Conservation (phyloP, 495 filamentous ascomycete species). For the Pyronema domesticum region DNA sequence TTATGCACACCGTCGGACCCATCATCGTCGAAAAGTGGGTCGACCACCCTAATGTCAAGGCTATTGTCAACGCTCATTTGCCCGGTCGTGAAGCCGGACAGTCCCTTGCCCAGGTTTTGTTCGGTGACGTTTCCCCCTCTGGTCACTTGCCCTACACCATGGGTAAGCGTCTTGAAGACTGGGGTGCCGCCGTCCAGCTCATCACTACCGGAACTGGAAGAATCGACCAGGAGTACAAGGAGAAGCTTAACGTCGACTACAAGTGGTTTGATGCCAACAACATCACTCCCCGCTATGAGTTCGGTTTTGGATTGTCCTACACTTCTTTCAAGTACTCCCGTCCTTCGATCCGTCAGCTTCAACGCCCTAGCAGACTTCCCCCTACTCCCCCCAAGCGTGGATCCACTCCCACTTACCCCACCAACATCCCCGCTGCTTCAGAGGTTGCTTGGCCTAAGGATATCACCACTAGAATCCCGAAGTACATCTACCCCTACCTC, state of each 20-base stretch:
- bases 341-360: conserved; percentile 26
- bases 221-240: conserved; percentile 44
- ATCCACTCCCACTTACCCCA: conserved; percentile 37
- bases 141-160: conserved; percentile 59
- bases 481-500: conserved; percentile 62
- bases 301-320: conserved; percentile 56
- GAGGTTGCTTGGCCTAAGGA: conserved; percentile 45
- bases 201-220: conserved; percentile 24
- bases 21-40: conserved; percentile 40
- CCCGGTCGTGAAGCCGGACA: conserved; percentile 44
- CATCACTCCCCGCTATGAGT: conserved; percentile 48
- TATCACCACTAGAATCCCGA: conserved; percentile 41
- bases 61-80: conserved; percentile 41
- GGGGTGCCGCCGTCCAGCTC: conserved; percentile 29
- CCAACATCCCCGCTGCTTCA: conserved; percentile 39
- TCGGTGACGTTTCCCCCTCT: conserved; percentile 39
- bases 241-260: conserved; percentile 50
- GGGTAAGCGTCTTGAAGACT: conserved; percentile 45
- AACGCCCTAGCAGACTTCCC: conserved; percentile 6
- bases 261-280: conserved; percentile 46
- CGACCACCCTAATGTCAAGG: conserved; percentile 45
- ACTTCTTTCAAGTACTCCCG: conserved; percentile 40
- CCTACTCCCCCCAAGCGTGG: conserved; percentile 32
- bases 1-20: conserved; percentile 43
- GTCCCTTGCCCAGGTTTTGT: conserved; percentile 39